Base-by-base conservation (phyloP, 352 stramenopile species). In the Phytophthora pluvialis region DNA sequence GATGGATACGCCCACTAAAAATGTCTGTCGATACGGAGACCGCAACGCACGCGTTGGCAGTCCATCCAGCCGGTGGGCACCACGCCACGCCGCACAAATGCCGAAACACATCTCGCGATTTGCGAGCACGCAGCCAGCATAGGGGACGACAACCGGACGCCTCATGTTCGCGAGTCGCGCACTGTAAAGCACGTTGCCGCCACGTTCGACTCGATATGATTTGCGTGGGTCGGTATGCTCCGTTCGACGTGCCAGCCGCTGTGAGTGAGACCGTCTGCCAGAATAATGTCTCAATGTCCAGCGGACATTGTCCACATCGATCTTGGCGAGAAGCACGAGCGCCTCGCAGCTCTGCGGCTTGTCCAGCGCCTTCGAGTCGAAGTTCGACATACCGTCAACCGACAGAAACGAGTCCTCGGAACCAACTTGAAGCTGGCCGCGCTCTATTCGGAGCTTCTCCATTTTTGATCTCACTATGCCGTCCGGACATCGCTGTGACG, bases 381-480 rank as follows among this genome's bases (percentile, higher is more conserved):
- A 21, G 21, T 2, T 21, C 21, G 21, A 40, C 35, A 28, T 13
- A n/a, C 10, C 47, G 21, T 15, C 13, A 3, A 21, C 43, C 42
- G 16, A 40, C 28, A 60, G 33, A 61, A 55, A 67, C 10, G 29
- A 25, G 46, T 46, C 40, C 10, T 53, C 4, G 21, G 16, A 32
- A 48, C 54, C 42, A 70, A 51, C 26, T 70, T 70, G 63, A 70
- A 70, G 63, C 13, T 65, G 21, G 40, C 40, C 9, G 50, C 52
- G 39, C 40, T 59, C 26, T 48, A 58, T 58, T 58, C 50, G 28
- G 39, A 42, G 36, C 32, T 60, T 40, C 9, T n/a, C 12, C 13
- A 54, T 10, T 54, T 35, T 67, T 32, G 28, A 3, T 40, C 31
- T 67, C 28, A 50, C 10, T 67, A 60, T 64, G 15, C 25, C 1